Percentiles rank a stretch among this genome's conserved stretches.
These are phyloP conservation scores for Podaxis sp. DNA, from an alignment of 768 basidiomycete genomes.

Conservation along the genomic window DNA sequence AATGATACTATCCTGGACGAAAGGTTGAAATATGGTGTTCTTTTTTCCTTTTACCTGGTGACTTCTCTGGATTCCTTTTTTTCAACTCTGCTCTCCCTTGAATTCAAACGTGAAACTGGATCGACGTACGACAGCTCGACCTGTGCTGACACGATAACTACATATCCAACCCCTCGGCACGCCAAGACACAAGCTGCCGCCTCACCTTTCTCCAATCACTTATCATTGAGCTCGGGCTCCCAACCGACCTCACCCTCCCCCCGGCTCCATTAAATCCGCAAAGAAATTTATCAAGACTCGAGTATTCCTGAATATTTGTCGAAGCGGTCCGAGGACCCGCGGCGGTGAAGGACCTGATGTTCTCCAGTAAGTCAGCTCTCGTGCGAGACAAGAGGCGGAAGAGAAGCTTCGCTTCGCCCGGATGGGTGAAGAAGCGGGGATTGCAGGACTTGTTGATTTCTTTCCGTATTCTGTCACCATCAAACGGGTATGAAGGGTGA, in stretches of 20 bases:
- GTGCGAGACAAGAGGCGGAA: conserved; percentile 54
- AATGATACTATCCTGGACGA: conserved; percentile 1
- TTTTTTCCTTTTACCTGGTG: neutral
- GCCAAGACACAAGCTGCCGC: conserved; percentile 37
- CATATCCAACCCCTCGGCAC: conserved; percentile 45
- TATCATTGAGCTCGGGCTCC: conserved; percentile 72
- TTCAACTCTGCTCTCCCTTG: neutral
- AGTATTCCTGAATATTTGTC: conserved; percentile 69
- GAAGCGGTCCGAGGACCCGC: conserved; percentile 57
- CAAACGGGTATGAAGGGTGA: neutral
- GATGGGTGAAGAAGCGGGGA: conserved; percentile 63
- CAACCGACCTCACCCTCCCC: conserved; percentile 38
- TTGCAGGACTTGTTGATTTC: conserved; percentile 59
- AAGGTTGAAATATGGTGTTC: neutral
- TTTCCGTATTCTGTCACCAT: conserved; percentile 33
- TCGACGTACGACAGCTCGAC: neutral
- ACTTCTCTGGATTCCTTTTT: neutral
- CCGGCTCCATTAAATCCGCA: conserved; percentile 55
- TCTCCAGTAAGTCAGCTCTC: conserved; percentile 56
- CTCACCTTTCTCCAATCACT: conserved; percentile 68
- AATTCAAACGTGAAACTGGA: neutral
- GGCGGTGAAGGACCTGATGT: conserved; percentile 59
- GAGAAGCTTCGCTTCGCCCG: conserved; percentile 38
- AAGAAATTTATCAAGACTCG: conserved; percentile 59
- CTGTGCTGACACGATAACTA: conserved; percentile 22